phyloP scores from a whole-genome alignment of 768 basidiomycete genomes.

The Udeniomyces megalosporus region DNA sequence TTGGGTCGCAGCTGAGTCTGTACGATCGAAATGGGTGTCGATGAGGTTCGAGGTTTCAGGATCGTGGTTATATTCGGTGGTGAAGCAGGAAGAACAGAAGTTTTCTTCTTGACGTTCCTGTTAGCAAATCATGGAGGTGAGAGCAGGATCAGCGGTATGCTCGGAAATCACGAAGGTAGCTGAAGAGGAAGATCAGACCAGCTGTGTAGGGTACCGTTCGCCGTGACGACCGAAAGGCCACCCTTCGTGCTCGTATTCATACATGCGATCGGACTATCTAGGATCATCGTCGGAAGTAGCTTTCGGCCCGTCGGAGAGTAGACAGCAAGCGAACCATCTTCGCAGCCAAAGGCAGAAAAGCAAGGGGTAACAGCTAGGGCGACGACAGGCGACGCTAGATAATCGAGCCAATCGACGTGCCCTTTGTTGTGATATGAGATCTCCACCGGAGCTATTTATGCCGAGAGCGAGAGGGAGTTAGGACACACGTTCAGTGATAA shows the following conservation, averaged over 20 bases:
- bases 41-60: background rate
- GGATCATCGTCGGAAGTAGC: slow-evolving; percentile 54
- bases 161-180: background rate
- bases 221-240: slow-evolving; percentile 55
- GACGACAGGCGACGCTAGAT: slow-evolving; percentile 56
- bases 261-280: slow-evolving; percentile 54
- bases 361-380: slow-evolving; percentile 44
- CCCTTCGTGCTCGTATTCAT: slow-evolving; percentile 46
- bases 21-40: slow-evolving; percentile 35
- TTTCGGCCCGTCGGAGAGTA: slow-evolving; percentile 75
- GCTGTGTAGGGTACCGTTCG: slow-evolving; percentile 51
- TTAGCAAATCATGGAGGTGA: background rate
- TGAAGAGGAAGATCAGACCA: slow-evolving; percentile 39
- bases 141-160: background rate
- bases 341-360: slow-evolving; percentile 61
- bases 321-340: slow-evolving; percentile 64
- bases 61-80: slow-evolving; percentile 41
- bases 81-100: slow-evolving; percentile 47
- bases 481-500: background rate
- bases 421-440: slow-evolving; percentile 43
- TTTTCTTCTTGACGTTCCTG: slow-evolving; percentile 61
- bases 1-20: slow-evolving; percentile 57
- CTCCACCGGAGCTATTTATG: slow-evolving; percentile 43
- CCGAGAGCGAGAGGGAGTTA: background rate
- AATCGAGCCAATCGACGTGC: slow-evolving; percentile 72